Evolutionary conservation across 805 yeast species (phyloP).

Genomic region (Zygotorulaspora sp.): DNA sequence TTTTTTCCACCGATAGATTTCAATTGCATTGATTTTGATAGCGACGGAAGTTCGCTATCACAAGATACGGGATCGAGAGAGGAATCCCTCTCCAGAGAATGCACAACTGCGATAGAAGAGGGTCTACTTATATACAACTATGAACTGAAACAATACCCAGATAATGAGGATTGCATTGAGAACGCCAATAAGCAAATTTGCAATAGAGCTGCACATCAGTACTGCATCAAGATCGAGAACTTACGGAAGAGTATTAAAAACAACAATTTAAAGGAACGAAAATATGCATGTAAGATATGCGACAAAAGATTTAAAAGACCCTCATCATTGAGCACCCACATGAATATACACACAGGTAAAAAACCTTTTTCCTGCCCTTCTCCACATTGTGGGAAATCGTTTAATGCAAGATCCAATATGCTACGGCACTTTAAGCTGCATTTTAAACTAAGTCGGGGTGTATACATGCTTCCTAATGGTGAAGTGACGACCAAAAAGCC

Average conservation of each 20-base stretch:
- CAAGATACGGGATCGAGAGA: neutral
- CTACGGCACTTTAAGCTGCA: constrained; percentile 31
- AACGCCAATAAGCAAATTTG: no score
- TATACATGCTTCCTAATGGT: constrained; percentile 23
- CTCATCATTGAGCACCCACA: constrained; percentile 78
- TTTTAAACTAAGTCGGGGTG: constrained; percentile 20
- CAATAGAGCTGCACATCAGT: no score
- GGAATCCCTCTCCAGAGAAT: no score
- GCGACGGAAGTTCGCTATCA: neutral
- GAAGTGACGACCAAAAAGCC: constrained; percentile 16
- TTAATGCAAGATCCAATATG: constrained; percentile 38
- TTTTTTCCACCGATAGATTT: neutral
- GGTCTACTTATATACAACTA: no score
- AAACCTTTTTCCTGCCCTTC: constrained; percentile 73
- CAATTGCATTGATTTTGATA: neutral
- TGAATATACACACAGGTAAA: constrained; percentile 81
- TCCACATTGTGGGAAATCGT: constrained; percentile 61
- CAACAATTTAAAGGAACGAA: constrained; percentile 2
- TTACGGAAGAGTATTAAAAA: no score
- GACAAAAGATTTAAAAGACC: constrained; percentile 80
- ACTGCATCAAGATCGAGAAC: no score
- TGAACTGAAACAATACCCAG: no score
- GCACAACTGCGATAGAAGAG: no score
- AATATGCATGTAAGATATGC: constrained; percentile 61
- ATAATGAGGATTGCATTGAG: no score